These are phyloP conservation scores for Botrytis pseudocinerea DNA, from an alignment of 2,329 filamentous ascomycete species.

Conservation along the genomic window DNA sequence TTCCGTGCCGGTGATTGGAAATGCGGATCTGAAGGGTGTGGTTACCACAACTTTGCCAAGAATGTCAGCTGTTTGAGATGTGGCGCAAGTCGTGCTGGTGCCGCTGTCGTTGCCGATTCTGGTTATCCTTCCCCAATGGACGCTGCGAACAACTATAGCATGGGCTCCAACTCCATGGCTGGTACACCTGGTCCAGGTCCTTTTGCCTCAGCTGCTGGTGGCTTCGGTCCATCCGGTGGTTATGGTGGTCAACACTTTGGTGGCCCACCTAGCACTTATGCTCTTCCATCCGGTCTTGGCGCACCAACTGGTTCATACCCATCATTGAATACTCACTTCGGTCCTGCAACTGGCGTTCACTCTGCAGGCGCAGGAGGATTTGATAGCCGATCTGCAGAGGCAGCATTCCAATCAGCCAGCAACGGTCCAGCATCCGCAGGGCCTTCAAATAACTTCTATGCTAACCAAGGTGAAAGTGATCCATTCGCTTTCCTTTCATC, in stretches of 20 bases:
- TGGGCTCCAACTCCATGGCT: constrained; percentile 85
- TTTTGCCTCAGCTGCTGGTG: constrained; percentile 68
- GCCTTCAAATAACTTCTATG: constrained; percentile 70
- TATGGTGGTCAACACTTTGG: constrained; percentile 79
- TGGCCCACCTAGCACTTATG: constrained; percentile 84
- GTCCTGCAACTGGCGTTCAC: constrained; percentile 74
- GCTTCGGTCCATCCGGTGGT: constrained; percentile 64
- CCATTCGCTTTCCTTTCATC: constrained; percentile 79
- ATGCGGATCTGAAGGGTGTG: constrained; percentile 94
- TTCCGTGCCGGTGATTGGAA: constrained; percentile 99
- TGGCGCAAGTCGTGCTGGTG: constrained; percentile 89
- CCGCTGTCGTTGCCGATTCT: constrained; percentile 91
- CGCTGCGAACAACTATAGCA: constrained; percentile 75
- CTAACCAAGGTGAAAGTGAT: constrained; percentile 62
- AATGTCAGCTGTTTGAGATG: constrained; percentile 97
- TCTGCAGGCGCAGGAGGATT: constrained; percentile 83
- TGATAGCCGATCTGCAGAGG: constrained; percentile 89
- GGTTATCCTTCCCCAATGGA: constrained; percentile 92
- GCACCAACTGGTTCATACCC: constrained; percentile 79
- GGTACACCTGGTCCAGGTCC: constrained; percentile 77
- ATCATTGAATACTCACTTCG: constrained; percentile 76
- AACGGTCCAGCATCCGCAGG: constrained; percentile 78
- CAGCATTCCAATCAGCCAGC: constrained; percentile 86
- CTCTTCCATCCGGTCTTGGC: constrained; percentile 80
- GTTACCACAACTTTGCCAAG: constrained; percentile 99